Base-by-base conservation (phyloP, 208 protist species). In the Trypanosoma avium region DNA sequence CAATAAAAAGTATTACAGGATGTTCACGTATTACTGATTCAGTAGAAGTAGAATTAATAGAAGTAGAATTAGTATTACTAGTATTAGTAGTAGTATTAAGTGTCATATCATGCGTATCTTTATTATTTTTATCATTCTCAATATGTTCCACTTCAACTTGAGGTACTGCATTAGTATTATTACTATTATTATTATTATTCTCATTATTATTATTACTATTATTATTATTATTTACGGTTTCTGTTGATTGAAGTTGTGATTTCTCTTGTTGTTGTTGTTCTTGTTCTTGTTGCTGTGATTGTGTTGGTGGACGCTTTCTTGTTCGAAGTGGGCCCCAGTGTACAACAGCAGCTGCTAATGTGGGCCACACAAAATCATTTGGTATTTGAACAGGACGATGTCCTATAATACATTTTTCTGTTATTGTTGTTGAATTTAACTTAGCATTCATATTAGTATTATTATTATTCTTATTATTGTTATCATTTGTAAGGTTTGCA, bases 1-100 rank as follows among this genome's bases (percentile, higher is more conserved):
- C 84, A 22, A 88, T 67, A 21, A 85, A 54, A 21, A 64, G 70
- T 38, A 84, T 69, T 22, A 62, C 42, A 1, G 64, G 55, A 33
- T 55, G 58, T 22, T 61, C 73, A 54, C 45, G 43, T 43, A 13
- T 19, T 49, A 42, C 36, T 24, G 35, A 22, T 29, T 32, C 7
- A 19, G 10, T 8, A 8, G 38, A 29, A 10, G n/a, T 21, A 12
- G 6, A 40, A 21, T 3, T 15, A 30, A 12, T 15, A 19, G 35
- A 21, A 33, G 27, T 24, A n/a, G 0, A 24, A 5, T 12, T n/a
- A 13, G 45, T 19, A 4, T n/a, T 40, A 24, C 17, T 54, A 24
- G 19, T 9, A 15, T 40, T 26, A 9, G 2, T 3, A 17, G 60
- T 6, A n/a, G 26, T n/a, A n/a, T 48, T 30, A 1, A 30, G 52